Conservation (phyloP, 495 filamentous ascomycete species). For the Parmelia sp. region DNA sequence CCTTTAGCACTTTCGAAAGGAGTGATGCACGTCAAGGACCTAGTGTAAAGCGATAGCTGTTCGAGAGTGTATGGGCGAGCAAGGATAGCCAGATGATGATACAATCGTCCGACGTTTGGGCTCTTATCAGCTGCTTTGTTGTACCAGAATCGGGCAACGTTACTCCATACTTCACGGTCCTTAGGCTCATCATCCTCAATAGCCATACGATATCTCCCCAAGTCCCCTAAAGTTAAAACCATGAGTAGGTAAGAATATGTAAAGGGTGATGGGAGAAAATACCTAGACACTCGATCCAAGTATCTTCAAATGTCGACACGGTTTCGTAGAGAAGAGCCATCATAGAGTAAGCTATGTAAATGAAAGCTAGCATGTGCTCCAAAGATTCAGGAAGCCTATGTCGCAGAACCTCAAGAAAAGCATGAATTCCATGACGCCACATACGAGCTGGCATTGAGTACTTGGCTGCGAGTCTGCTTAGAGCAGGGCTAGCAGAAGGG, state of each 20-base stretch:
- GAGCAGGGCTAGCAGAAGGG: slow-evolving; percentile 37
- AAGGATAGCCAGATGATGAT: slow-evolving; percentile 80
- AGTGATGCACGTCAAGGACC: slow-evolving; percentile 40
- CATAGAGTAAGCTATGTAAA: slow-evolving; percentile 49
- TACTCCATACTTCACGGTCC: slow-evolving; percentile 73
- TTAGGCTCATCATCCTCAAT: slow-evolving; percentile 48
- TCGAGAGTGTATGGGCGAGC: slow-evolving; percentile 66
- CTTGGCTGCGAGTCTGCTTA: slow-evolving; percentile 36
- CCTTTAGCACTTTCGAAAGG: slow-evolving; percentile 59
- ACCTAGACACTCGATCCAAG: slow-evolving; percentile 81
- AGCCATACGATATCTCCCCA: slow-evolving; percentile 47
- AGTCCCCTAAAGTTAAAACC: slow-evolving; percentile 26
- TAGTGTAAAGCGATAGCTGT: slow-evolving; percentile 69
- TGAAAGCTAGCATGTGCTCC: slow-evolving; percentile 50
- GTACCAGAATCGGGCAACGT: slow-evolving; percentile 75
- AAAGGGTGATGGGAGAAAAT: neutral
- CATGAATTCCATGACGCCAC: slow-evolving; percentile 49
- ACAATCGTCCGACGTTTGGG: slow-evolving; percentile 65
- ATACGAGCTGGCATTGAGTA: slow-evolving; percentile 47
- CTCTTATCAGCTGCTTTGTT: slow-evolving; percentile 65
- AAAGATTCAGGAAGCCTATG: slow-evolving; percentile 39
- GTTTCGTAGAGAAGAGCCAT: slow-evolving; percentile 48
- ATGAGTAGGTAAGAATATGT: neutral
- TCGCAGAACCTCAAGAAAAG: slow-evolving; percentile 43
- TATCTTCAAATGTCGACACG: slow-evolving; percentile 62